Evolutionary conservation across 2,329 filamentous ascomycete genomes (phyloP).

Genomic region (Paraphaeosphaeria sporulosa): DNA sequence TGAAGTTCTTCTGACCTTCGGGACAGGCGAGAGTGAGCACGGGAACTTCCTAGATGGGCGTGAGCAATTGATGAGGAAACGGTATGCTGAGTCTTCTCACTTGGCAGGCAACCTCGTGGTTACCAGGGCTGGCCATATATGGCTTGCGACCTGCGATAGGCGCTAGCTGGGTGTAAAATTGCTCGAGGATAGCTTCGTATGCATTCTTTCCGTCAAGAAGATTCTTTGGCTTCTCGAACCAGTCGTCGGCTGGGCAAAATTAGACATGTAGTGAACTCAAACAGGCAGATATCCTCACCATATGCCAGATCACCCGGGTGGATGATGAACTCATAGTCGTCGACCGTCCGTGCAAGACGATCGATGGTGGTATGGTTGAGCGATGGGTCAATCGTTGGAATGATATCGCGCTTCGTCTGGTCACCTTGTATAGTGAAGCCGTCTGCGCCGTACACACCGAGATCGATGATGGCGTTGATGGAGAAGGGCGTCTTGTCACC

Average conservation of each 20-base stretch:
- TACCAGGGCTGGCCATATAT: constrained; percentile 66
- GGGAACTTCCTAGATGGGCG: constrained; percentile 45
- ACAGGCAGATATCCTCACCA: constrained; percentile 41
- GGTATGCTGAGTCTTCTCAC: neutral
- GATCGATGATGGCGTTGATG: constrained; percentile 62
- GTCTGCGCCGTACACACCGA: constrained; percentile 63
- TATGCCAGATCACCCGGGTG: constrained; percentile 66
- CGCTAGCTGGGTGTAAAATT: constrained; percentile 64
- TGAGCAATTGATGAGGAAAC: neutral
- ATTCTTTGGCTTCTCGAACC: constrained; percentile 56
- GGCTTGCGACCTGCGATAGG: constrained; percentile 62
- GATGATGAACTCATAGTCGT: constrained; percentile 64
- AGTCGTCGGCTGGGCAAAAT: neutral
- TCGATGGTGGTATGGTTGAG: constrained; percentile 64
- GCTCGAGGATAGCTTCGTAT: constrained; percentile 65
- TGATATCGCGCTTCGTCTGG: constrained; percentile 55
- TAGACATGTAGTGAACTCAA: neutral
- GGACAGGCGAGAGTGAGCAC: constrained; percentile 53
- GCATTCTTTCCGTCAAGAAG: constrained; percentile 58
- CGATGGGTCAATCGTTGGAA: constrained; percentile 59
- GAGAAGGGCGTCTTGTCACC: constrained; percentile 64
- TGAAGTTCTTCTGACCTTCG: constrained; percentile 65
- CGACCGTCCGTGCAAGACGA: constrained; percentile 58
- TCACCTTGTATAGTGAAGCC: constrained; percentile 57
- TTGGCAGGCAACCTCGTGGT: constrained; percentile 57